Evolutionary conservation across 129 eudicot species (phyloP), one percentile per base, ranked within the genome.

Genomic region (Pulicaria dysenterica): DNA sequence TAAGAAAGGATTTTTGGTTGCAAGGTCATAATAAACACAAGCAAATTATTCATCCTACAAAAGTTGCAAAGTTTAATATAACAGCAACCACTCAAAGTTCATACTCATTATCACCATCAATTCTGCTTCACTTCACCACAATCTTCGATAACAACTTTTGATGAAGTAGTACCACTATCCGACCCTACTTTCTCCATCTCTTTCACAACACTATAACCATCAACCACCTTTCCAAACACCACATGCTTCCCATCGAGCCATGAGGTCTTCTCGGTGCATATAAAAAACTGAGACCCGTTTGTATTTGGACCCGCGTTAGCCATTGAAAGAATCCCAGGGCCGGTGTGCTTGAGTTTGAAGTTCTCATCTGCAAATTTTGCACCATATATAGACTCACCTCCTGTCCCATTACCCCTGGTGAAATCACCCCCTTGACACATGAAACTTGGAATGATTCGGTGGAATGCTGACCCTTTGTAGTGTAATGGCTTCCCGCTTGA

Each of bases 351-450:
- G 34, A 76, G 46, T 36, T 71, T 88, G 78, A 94, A 94, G 84
- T 88, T 90, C 72, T 93, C 98, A 83, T 93, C 98, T 0, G 79
- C 87, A 77, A 94, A 94, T 19, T 86, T 94, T 3, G 82, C 48
- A 0, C 98, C 98, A 12, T 94, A 94, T 36, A 94, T 94, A 0
- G 96, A 94, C 74, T 94, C 98, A 3, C 98, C 96, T 0, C 98
- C 98, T 0, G 91, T 94, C 43, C 97, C 95, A 13, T 94, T 94
- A 14, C 95, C 96, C 60, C 74, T 79, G 0, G 98, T 94, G 85
- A 94, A 90, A 67, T 94, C 97, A 7, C 98, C 98, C 4, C 96
- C 98, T 77, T 94, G 98, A 59, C 98, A 90, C 96, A 90, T 94
- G 75, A 90, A 90, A 2, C 70, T 51, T 2, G 98, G 98, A 54